Percentiles rank a stretch among this genome's conserved stretches.
These are phyloP conservation scores for Mallotus nudiflorus DNA, from an alignment of 345 rosid species.

Conservation along the genomic window DNA sequence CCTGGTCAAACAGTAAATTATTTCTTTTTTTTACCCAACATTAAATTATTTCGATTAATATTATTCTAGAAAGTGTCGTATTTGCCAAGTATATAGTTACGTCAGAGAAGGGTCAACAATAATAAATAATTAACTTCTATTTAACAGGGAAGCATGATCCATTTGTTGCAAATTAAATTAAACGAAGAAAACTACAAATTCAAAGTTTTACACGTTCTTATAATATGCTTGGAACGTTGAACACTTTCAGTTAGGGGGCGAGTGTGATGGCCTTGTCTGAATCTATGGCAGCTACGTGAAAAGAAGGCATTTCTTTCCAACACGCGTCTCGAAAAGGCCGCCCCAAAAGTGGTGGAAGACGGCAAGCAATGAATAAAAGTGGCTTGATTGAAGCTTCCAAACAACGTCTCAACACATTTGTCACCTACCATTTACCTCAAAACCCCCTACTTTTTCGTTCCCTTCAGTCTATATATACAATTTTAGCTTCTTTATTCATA, in stretches of 20 bases:
- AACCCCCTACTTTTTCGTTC: too few relatives aligned
- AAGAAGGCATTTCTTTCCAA: slow-evolving; percentile 14
- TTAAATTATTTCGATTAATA: too few relatives aligned
- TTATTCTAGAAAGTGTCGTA: too few relatives aligned
- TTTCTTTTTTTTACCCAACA: too few relatives aligned
- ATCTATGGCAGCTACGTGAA: neutral
- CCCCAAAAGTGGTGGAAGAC: neutral
- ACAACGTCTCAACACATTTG: neutral
- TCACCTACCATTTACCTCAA: too few relatives aligned
- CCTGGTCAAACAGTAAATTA: too few relatives aligned
- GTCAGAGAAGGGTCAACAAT: too few relatives aligned
- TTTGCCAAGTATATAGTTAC: too few relatives aligned
- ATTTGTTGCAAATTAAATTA: neutral
- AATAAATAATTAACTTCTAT: too few relatives aligned
- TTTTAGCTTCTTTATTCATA: neutral
- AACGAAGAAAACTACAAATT: too few relatives aligned
- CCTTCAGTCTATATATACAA: neutral
- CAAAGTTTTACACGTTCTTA: neutral
- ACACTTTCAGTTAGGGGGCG: too few relatives aligned
- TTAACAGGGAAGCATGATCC: neutral
- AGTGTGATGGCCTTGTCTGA: slow-evolving; percentile 1
- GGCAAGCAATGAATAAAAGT: slow-evolving; percentile 12
- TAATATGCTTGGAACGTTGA: too few relatives aligned
- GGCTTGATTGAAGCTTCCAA: neutral
- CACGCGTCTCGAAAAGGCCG: slow-evolving; percentile 19